Evolutionary conservation across 495 filamentous ascomycete species (phyloP), one percentile per base, ranked within the genome.

Genomic region (Bacidia rubella): DNA sequence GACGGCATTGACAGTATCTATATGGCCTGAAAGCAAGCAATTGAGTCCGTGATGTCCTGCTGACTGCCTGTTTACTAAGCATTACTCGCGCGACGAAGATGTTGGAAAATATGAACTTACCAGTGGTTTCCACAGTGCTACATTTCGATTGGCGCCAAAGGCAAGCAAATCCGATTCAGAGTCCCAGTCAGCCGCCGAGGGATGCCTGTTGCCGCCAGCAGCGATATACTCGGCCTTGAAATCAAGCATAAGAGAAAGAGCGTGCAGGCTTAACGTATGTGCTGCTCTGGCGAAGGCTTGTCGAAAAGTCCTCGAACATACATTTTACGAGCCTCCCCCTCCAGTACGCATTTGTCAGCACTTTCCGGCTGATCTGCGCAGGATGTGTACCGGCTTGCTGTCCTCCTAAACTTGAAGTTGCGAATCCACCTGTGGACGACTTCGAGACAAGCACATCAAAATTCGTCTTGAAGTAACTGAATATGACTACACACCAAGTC

Each of bases 121-220:
- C 63, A 76, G 62, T 44, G 92, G 87, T 60, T 82, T 71, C 92
- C 92, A 97, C 48, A 96, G 62, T 26, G 89, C 92, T 54, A 96
- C 73, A 68, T 90, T 92, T 53, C 78, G 78, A 68, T 88, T 87
- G 24, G 89, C 84, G 35, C 92, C 92, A 68, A 86, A 98, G 42
- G 90, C 93, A 35, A 97, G 74, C 50, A 90, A 66, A 11, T 83
- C 81, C 32, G 73, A 70, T 55, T 79, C 68, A 5, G 70, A 61
- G 62, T 88, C 78, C 92, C 92, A 98, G 68, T 97, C 92, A 12
- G 92, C 88, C 11, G 86, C 86, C 15, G 80, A 80, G 23, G 92
- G 83, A 57, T 96, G 86, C 54, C 90, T 74, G 68, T 96, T 97
- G 35, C 86, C 90, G 51, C 92, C 92, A 52, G 82, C 81, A 25